These are phyloP conservation scores for Rubroboletus pulcherrimus DNA, from an alignment of 768 basidiomycete species.

Conservation along the genomic window DNA sequence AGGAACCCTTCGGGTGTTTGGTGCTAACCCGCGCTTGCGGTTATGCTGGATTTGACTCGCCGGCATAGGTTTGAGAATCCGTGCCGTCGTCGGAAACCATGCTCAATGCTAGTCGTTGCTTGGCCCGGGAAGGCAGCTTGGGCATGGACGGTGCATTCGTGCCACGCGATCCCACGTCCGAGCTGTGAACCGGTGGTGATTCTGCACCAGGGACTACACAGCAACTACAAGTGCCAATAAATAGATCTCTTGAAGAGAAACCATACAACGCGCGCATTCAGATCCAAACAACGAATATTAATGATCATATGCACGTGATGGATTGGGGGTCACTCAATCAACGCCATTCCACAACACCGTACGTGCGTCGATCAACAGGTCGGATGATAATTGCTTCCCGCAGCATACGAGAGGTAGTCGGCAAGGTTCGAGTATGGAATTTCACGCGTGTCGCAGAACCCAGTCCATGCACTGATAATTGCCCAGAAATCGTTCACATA, in stretches of 20 bases:
- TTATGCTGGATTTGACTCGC: conserved; percentile 81
- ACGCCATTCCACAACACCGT: not conserved
- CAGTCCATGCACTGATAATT: conserved; percentile 24
- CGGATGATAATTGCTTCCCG: conserved; percentile 11
- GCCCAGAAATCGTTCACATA: conserved; percentile 24
- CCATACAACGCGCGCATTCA: not conserved
- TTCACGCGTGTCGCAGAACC: conserved; percentile 16
- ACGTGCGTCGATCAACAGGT: conserved; percentile 7
- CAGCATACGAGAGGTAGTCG: conserved; percentile 23
- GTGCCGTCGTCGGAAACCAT: conserved; percentile 65
- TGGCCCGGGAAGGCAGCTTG: too few relatives aligned
- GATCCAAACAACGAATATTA: not conserved
- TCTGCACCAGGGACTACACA: not conserved
- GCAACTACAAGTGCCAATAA: not conserved
- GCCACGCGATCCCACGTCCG: not conserved
- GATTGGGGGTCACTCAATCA: not conserved
- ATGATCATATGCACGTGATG: not conserved
- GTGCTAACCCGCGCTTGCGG: conserved; percentile 46
- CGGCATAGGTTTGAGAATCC: conserved; percentile 86
- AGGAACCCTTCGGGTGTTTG: conserved; percentile 25
- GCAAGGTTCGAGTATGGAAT: conserved; percentile 25
- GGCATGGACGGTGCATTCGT: not conserved
- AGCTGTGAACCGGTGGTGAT: not conserved
- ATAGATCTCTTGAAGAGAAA: not conserved
- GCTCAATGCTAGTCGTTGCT: conserved; percentile 24